Conservation (phyloP, 2,329 filamentous ascomycete genomes). For the Colletotrichum camelliae region DNA sequence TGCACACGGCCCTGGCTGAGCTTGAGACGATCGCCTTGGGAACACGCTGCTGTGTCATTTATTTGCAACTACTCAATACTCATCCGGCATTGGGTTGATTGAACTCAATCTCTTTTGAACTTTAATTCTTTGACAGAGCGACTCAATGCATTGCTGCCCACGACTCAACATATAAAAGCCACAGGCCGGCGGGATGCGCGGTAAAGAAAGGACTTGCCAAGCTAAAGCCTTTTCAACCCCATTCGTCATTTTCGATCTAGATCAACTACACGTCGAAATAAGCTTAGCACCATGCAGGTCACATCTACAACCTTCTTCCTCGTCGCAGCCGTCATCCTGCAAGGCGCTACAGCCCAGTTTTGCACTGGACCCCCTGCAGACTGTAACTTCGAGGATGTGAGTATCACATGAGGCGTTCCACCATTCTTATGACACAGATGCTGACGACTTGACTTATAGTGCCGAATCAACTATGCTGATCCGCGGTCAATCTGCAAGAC, state of each 20-base stretch:
- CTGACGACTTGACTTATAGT: neutral
- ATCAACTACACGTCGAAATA: neutral
- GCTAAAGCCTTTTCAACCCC: neutral
- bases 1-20: neutral
- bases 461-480: neutral
- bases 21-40: neutral
- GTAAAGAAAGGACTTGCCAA: neutral
- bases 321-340: neutral
- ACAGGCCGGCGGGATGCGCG: neutral
- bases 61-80: neutral
- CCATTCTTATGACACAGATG: neutral
- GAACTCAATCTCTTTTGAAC: neutral
- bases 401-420: neutral
- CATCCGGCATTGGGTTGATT: neutral
- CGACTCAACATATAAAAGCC: neutral
- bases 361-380: neutral
- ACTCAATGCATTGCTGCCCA: neutral
- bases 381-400: neutral
- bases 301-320: neutral
- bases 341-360: neutral
- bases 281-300: neutral
- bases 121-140: neutral
- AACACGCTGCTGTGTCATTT: neutral
- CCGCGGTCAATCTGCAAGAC: neutral
- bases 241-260: neutral